Evolutionary conservation across 1,284 basidiomycete species (phyloP).

Genomic region (Leccinum subspadiceum): DNA sequence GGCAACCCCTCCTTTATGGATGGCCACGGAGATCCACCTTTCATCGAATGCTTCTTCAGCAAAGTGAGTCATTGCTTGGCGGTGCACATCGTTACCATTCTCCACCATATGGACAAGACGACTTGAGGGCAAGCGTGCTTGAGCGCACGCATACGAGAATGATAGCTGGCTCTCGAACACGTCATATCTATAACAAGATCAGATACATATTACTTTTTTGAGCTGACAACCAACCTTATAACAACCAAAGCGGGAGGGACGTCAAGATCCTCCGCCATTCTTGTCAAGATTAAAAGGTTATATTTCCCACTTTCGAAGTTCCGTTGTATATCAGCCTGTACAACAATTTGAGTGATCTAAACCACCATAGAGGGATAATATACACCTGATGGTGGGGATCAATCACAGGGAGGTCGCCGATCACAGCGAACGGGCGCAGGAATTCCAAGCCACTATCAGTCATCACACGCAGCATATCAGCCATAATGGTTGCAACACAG

Average conservation of each 20-base stretch:
- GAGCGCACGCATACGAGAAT: slow-evolving; percentile 50
- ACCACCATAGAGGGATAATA: background rate
- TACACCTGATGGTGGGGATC: slow-evolving; percentile 32
- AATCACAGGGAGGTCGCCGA: slow-evolving; percentile 25
- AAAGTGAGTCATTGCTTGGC: slow-evolving; percentile 43
- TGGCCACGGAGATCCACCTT: slow-evolving; percentile 47
- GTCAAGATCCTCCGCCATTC: slow-evolving; percentile 56
- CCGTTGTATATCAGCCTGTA: slow-evolving; percentile 35
- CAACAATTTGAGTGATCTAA: slow-evolving; percentile 11
- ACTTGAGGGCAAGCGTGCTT: slow-evolving; percentile 44
- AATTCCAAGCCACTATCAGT: slow-evolving; percentile 40
- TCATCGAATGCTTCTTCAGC: slow-evolving; percentile 27
- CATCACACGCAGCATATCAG: slow-evolving; percentile 45
- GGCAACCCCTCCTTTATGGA: slow-evolving; percentile 38
- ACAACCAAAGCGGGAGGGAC: slow-evolving; percentile 53
- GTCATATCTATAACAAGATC: slow-evolving; percentile 49
- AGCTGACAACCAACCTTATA: slow-evolving; percentile 47
- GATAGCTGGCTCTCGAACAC: slow-evolving; percentile 59
- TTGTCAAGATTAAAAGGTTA: slow-evolving; percentile 63
- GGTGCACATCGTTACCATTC: slow-evolving; percentile 52
- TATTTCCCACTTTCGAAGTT: slow-evolving; percentile 51
- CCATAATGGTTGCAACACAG: slow-evolving; percentile 44
- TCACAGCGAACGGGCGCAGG: slow-evolving; percentile 39
- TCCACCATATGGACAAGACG: slow-evolving; percentile 66
- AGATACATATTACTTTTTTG: slow-evolving; percentile 8